Percentiles rank a stretch among this genome's conserved stretches.
Evolutionary conservation across 495 filamentous ascomycete species (phyloP).

Genomic region (Pseudoneurospora amorphoporcata): DNA sequence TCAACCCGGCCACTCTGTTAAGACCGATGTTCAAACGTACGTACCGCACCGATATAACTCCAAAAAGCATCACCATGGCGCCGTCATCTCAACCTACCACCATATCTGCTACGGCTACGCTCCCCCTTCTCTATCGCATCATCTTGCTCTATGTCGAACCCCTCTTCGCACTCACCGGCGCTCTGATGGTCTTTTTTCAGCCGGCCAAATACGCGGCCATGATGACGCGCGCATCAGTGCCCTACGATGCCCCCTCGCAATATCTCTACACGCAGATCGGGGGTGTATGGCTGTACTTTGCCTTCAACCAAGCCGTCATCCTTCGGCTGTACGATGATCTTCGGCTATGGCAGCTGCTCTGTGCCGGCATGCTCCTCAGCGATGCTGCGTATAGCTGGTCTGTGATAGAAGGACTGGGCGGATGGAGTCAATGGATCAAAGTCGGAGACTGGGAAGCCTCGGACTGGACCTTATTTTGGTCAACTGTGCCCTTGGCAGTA

Average conservation of each 20-base stretch:
- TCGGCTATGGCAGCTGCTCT: constrained; percentile 38
- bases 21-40: constrained; percentile 1
- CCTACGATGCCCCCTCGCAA: constrained; percentile 2
- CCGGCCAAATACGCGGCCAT: constrained; percentile 21
- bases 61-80: neutral
- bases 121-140: constrained; percentile 33
- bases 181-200: constrained; percentile 33
- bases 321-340: constrained; percentile 41
- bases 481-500: constrained; percentile 2
- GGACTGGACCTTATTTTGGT: constrained; percentile 10
- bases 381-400: constrained; percentile 10
- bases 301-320: constrained; percentile 48
- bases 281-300: constrained; percentile 43
- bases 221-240: constrained; percentile 11
- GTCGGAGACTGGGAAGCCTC: constrained; percentile 9
- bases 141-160: constrained; percentile 52
- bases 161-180: constrained; percentile 20
- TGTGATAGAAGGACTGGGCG: constrained; percentile 18
- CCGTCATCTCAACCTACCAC: neutral
- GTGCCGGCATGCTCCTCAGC: constrained; percentile 19
- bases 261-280: constrained; percentile 39
- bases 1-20: neutral
- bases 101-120: constrained; percentile 1
- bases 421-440: constrained; percentile 9
- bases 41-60: neutral